Evolutionary conservation across 1,284 basidiomycete species (phyloP).

Genomic region (Sutorius eximius): DNA sequence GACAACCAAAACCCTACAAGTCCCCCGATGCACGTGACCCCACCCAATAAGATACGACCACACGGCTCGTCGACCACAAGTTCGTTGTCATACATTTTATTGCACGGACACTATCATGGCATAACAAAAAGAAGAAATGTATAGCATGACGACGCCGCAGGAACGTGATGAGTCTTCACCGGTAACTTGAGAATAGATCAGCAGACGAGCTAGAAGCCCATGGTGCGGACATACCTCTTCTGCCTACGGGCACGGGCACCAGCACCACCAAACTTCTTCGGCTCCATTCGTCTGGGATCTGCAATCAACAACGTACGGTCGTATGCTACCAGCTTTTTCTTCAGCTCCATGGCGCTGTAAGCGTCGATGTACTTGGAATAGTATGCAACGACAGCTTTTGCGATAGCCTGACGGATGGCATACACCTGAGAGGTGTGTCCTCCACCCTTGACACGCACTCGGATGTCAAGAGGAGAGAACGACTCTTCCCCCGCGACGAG

Average conservation of each 20-base stretch:
- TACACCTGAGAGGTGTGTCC: conserved; percentile 99
- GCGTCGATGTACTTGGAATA: conserved; percentile 99
- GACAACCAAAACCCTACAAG: background rate
- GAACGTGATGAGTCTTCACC: conserved; percentile 53
- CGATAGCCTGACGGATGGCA: conserved; percentile 98
- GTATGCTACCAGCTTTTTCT: conserved; percentile 95
- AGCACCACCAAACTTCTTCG: conserved; percentile 98
- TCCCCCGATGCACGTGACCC: conserved; percentile 18
- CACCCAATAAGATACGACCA: background rate
- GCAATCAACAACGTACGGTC: conserved; percentile 95
- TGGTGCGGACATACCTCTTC: conserved; percentile 66
- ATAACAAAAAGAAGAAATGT: conserved; percentile 41
- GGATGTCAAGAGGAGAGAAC: conserved; percentile 89
- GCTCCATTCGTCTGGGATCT: conserved; percentile 98
- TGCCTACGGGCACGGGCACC: conserved; percentile 96
- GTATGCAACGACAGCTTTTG: conserved; percentile 97
- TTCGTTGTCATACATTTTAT: conserved; percentile 25
- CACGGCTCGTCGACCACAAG: background rate
- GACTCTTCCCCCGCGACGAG: conserved; percentile 87
- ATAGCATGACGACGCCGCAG: conserved; percentile 45
- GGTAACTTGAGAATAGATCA: conserved; percentile 65
- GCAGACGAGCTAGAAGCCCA: background rate
- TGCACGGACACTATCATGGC: conserved; percentile 48
- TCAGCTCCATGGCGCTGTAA: conserved; percentile 93
- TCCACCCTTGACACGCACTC: conserved; percentile 98